These are phyloP conservation scores for Talaromyces rugulosus DNA, from an alignment of 2,329 filamentous ascomycete genomes.

Conservation along the genomic window DNA sequence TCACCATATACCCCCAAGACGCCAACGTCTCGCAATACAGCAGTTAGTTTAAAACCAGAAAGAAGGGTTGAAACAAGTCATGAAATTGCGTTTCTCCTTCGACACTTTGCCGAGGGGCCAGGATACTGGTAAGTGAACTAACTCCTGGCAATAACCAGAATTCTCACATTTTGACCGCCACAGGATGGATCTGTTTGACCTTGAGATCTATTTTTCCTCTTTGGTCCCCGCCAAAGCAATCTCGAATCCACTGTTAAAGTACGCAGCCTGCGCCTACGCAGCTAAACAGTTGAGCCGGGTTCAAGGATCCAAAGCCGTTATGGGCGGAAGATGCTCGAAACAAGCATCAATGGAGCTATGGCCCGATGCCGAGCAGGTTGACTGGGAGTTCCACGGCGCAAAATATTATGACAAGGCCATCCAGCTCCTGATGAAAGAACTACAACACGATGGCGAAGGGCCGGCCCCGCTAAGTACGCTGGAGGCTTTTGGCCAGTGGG, in stretches of 20 bases:
- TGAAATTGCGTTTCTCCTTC: slow-evolving; percentile 56
- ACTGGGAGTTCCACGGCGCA: slow-evolving; percentile 59
- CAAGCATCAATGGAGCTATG: slow-evolving; percentile 54
- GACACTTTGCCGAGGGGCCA: slow-evolving; percentile 57
- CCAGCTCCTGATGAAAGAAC: slow-evolving; percentile 49
- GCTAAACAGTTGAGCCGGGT: slow-evolving; percentile 59
- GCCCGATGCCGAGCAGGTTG: slow-evolving; percentile 45
- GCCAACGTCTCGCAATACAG: slow-evolving; percentile 16
- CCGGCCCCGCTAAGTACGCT: slow-evolving; percentile 29
- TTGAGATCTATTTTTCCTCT: slow-evolving; percentile 57
- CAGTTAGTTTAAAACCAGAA: slow-evolving; percentile 22
- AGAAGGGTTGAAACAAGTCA: slow-evolving; percentile 43
- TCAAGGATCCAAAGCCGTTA: slow-evolving; percentile 47
- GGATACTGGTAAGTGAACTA: slow-evolving; percentile 50
- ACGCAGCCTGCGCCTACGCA: slow-evolving; percentile 57
- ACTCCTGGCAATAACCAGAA: neutral
- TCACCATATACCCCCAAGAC: slow-evolving; percentile 26
- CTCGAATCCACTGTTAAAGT: slow-evolving; percentile 44
- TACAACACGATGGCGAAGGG: slow-evolving; percentile 33
- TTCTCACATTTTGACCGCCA: slow-evolving; percentile 3
- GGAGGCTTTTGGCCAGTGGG: slow-evolving; percentile 34
- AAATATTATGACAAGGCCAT: slow-evolving; percentile 63
- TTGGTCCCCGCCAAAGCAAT: slow-evolving; percentile 57
- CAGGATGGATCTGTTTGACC: slow-evolving; percentile 45
- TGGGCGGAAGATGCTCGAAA: slow-evolving; percentile 42